Evolutionary conservation across 2,329 filamentous ascomycete species (phyloP).

Genomic region (Polytolypa hystricis): DNA sequence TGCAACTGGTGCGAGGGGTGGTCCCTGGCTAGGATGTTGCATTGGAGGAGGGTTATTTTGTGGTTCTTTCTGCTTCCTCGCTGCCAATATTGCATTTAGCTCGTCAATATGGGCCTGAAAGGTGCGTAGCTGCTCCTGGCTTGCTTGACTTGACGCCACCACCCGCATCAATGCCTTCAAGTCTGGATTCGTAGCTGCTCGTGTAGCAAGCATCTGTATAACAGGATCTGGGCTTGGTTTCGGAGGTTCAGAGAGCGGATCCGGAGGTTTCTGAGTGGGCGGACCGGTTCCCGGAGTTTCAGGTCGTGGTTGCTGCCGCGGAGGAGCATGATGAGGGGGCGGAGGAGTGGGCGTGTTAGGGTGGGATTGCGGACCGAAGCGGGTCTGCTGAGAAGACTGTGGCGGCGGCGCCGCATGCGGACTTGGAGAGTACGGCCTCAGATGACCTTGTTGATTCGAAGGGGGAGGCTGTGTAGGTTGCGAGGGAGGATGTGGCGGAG

Average conservation of each 20-base stretch:
- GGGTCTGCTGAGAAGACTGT: neutral
- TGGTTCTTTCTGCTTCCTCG: constrained; percentile 31
- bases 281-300: neutral
- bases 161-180: constrained; percentile 41
- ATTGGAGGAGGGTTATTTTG: constrained; percentile 12
- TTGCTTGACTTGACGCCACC: constrained; percentile 39
- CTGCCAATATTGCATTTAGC: constrained; percentile 38
- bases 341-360: constrained; percentile 5
- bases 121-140: constrained; percentile 37
- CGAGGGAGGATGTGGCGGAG: constrained; percentile 21
- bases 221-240: constrained; percentile 40
- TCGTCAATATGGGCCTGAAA: constrained; percentile 43
- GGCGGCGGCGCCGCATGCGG: constrained; percentile 8
- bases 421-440: constrained; percentile 17
- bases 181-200: constrained; percentile 38
- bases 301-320: constrained; percentile 9
- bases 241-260: constrained; percentile 18
- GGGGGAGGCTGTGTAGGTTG: constrained; percentile 19
- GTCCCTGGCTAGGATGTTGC: constrained; percentile 9
- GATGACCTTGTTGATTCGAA: constrained; percentile 14
- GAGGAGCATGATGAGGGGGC: neutral
- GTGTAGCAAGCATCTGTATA: constrained; percentile 42
- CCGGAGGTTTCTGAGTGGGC: constrained; percentile 14
- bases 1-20: constrained; percentile 2
- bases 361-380: constrained; percentile 2